Evolutionary conservation across 164 flowering plant species (phyloP).

Genomic region (Piper betle): DNA sequence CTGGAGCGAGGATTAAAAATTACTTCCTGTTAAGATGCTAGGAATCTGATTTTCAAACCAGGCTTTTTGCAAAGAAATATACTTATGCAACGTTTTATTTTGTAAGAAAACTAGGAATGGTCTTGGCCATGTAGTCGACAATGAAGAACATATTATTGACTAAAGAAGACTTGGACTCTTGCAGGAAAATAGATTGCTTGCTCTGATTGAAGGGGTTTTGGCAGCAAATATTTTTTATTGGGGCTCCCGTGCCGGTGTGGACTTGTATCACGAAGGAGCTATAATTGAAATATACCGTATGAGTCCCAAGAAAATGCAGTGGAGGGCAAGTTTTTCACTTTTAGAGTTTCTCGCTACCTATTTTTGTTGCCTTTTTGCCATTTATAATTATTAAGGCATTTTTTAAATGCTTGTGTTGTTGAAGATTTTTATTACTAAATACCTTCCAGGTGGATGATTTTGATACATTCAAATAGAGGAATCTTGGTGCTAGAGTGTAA

Average conservation of each 20-base stretch:
- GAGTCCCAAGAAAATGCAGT: conserved; percentile 97
- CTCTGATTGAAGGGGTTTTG: conserved; percentile 90
- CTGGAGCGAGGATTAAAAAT: no score
- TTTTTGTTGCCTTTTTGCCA: neutral
- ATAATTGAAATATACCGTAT: conserved; percentile 93
- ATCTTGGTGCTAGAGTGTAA: conserved; percentile 59
- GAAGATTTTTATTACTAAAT: no score
- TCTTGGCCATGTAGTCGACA: no score
- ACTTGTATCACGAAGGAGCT: conserved; percentile 93
- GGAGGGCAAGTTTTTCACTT: conserved; percentile 30
- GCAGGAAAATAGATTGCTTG: conserved; percentile 77
- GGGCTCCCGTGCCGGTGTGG: conserved; percentile 99
- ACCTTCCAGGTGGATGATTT: no score
- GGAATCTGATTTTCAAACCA: no score
- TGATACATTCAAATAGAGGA: conserved; percentile 65
- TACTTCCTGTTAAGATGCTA: no score
- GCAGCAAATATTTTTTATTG: conserved; percentile 99
- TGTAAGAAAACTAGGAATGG: no score
- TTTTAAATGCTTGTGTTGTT: conserved; percentile 95
- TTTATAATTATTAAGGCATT: neutral
- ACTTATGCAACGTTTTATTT: no score
- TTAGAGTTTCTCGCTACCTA: no score
- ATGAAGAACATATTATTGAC: no score
- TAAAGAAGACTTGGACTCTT: no score
- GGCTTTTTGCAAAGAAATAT: no score